Evolutionary conservation across 1,139 yeast species (phyloP).

Genomic region (Nakaseomyces uthaithaninus): DNA sequence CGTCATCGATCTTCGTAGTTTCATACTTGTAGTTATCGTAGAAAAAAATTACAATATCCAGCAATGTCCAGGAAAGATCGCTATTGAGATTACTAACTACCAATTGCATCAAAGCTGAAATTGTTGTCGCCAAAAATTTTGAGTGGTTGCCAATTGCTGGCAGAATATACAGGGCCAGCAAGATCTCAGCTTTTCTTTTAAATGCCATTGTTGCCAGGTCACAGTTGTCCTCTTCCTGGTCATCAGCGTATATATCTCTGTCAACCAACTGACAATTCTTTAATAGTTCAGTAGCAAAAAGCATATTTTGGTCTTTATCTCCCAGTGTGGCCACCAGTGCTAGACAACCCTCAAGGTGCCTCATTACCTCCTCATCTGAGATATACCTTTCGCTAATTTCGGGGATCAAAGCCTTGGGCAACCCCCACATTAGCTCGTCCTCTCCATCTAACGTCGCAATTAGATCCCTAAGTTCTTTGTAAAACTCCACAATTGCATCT

Average conservation of each 20-base stretch:
- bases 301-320: not conserved
- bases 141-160: slow-evolving; percentile 4
- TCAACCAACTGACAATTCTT: not conserved
- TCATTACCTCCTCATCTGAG: not conserved
- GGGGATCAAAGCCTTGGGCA: not conserved
- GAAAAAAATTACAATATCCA: not conserved
- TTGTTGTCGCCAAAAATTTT: slow-evolving; percentile 60
- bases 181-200: not conserved
- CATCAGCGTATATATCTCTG: not conserved
- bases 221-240: not conserved
- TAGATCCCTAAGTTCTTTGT: not conserved
- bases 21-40: not conserved
- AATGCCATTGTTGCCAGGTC: not conserved
- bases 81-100: slow-evolving; percentile 17
- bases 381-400: not conserved
- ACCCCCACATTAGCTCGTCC: slow-evolving; percentile 4
- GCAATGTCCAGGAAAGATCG: not conserved
- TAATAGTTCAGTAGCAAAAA: slow-evolving; percentile 1
- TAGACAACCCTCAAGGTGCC: not conserved
- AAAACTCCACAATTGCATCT: not conserved
- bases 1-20: slow-evolving; percentile 37
- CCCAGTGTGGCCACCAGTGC: not conserved
- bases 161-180: slow-evolving; percentile 1
- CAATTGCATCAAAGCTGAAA: slow-evolving; percentile 47
- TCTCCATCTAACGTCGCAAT: not conserved